Conservation (phyloP, 2,329 filamentous ascomycete species). For the Talaromyces rugulosus region DNA sequence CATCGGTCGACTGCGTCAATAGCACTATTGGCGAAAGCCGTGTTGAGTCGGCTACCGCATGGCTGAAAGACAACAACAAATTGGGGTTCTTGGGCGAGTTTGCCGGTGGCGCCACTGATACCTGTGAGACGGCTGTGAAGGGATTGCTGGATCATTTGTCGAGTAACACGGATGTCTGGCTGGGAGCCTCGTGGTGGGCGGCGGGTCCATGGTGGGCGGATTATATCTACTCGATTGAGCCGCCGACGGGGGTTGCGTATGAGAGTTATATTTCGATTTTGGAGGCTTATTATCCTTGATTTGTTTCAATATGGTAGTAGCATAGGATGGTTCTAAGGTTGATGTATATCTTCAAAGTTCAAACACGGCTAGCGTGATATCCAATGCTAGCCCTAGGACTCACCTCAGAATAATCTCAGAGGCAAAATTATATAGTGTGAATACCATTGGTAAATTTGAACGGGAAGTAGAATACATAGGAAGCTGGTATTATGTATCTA, state of each 20-base stretch:
- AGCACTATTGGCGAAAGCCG: conserved; percentile 52
- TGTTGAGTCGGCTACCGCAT: conserved; percentile 48
- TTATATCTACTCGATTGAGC: conserved; percentile 51
- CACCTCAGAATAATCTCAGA: no score
- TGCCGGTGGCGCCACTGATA: conserved; percentile 48
- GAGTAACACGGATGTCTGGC: conserved; percentile 51
- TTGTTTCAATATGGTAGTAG: no score
- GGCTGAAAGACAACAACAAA: conserved; percentile 52
- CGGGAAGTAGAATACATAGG: no score
- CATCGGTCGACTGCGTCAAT: conserved; percentile 47
- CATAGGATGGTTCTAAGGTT: background rate
- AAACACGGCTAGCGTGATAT: background rate
- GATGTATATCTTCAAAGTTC: background rate
- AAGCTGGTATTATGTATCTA: no score
- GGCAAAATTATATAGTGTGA: no score
- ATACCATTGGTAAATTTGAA: no score
- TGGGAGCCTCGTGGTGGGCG: conserved; percentile 52
- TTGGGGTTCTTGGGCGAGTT: conserved; percentile 53
- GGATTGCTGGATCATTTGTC: conserved; percentile 48
- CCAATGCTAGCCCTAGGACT: no score
- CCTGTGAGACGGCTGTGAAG: conserved; percentile 48
- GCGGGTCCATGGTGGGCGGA: conserved; percentile 51
- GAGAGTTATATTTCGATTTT: conserved; percentile 25
- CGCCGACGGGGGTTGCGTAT: conserved; percentile 43
- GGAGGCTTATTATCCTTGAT: conserved; percentile 19